phyloP scores from a whole-genome alignment of 768 basidiomycete genomes.

The Leccinum imitatum region DNA sequence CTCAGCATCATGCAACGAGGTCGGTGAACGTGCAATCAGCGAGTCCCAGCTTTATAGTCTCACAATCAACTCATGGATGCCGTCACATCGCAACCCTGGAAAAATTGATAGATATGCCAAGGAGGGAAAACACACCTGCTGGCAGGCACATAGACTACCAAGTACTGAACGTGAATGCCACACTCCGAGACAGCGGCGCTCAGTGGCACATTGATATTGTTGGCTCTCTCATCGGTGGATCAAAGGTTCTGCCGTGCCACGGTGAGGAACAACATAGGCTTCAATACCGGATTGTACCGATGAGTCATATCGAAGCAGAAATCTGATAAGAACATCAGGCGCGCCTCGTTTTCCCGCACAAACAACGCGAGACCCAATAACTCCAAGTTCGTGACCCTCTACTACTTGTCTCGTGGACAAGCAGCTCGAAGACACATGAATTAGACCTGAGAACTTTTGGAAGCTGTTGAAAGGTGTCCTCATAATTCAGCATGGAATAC shows the following conservation, averaged over 20 bases:
- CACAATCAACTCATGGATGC: background rate
- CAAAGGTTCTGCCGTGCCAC: background rate
- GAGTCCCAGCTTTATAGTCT: constrained; percentile 3
- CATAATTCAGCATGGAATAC: constrained; percentile 7
- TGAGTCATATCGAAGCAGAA: constrained; percentile 75
- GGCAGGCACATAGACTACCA: background rate
- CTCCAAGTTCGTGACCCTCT: background rate
- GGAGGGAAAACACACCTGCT: background rate
- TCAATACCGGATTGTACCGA: constrained; percentile 27
- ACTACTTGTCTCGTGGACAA: constrained; percentile 75
- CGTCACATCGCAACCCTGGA: constrained; percentile 3
- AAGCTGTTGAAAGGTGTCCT: constrained; percentile 82
- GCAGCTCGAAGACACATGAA: constrained; percentile 96
- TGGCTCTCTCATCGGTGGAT: background rate
- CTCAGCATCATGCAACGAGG: constrained; percentile 4
- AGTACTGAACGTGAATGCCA: background rate
- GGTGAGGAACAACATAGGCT: background rate
- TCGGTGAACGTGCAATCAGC: background rate
- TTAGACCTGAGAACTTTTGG: constrained; percentile 93
- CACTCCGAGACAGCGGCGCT: background rate
- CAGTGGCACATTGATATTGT: background rate
- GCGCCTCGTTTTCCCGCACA: constrained; percentile 23
- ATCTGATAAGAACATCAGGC: constrained; percentile 65
- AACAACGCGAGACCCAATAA: background rate
- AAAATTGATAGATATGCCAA: background rate